Evolutionary conservation across 140 eudicot species (phyloP), one percentile per base, ranked within the genome.

Genomic region (Artemisia princeps): DNA sequence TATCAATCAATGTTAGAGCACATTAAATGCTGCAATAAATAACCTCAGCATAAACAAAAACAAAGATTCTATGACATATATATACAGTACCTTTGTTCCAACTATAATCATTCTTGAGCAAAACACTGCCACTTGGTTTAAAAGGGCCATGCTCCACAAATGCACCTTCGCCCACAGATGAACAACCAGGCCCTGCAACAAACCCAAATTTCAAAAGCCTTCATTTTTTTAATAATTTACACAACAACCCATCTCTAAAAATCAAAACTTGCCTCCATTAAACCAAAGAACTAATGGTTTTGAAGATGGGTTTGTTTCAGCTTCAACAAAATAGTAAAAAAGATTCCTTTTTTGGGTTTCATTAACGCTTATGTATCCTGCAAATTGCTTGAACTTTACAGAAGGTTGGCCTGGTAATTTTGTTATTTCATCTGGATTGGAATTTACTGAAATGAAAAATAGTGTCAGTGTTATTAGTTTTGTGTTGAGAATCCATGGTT

Each of bases 261-360:
- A 16, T 6, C 48, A 22, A 23, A 17, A 37, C 28, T 30, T 64
- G 84, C 97, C 97, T 81, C 95, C 95, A 79, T 90, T 90, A 44
- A 90, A 80, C 95, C 95, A 84, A 10, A 87, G 82, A 46, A 84
- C 97, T 51, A 90, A 86, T 49, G 97, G 95, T 74, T 81, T 90
- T n/a, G 86, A 78, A 78, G 87, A 77, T 14, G 94, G 74, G 23
- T 80, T 52, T 2, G 78, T 61, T 76, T 84, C 83, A 30, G 95
- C 95, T 76, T 90, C 81, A 60, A 90, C 90, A 76, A 87, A 90
- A 75, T 90, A 90, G 72, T 90, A 90, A 69, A 87, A 90, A 2
- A 80, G 66, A 12, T 78, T 49, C 74, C 95, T 82, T 55, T 62
- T 58, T 20, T 78, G 67, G 46, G 70, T 49, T 28, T 70, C 76